Base-by-base conservation (phyloP, 805 yeast genomes). In the Barnettozyma populi region DNA sequence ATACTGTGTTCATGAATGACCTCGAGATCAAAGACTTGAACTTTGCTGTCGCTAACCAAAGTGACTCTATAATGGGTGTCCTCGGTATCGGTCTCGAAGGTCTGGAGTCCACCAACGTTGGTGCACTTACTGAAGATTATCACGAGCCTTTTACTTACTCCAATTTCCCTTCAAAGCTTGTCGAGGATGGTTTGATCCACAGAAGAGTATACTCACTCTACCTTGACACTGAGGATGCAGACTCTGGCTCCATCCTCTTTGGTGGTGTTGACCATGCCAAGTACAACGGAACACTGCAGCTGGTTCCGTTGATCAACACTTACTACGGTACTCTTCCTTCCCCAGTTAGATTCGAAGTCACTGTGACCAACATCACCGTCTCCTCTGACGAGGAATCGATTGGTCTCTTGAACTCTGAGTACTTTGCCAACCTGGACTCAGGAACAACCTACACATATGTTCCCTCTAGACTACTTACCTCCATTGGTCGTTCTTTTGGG, bases 241-340 rank as follows among this genome's bases (percentile, higher is more conserved):
- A 55, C 4, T 50, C 68, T 1, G 90, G 89, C 3, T 63, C 72
- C 16, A 67, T 85, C 23, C 61, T 85, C 43, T 86, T 86, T 68
- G 92, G 94, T 44, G 92, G 83, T 27, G 73, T 81, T 23, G 92
- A 85, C 57, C 76, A 74, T 49, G 72, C 78, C 35, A 84, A 83
- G 63, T 82, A 77, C 61, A 48, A 65, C 0, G 89, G 89, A 13
- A 50, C 62, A 13, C 62, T 82, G 31, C 60, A 70, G 25, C 65
- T 78, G 1, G 62, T 83, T 9, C 82, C 84, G 18, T 52, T 80
- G 35, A 42, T 59, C 35, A 59, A 59, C 47, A 64, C 76, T 1
- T 56, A 63, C 18, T 53, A 52, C 3, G 37, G 44, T 8, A 55
- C 56, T 19, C 71, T 65, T 55, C 43, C 44, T 11, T 41, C 54